Conservation (phyloP, 176 grass and related monocot species). For the Oryza australiensis region DNA sequence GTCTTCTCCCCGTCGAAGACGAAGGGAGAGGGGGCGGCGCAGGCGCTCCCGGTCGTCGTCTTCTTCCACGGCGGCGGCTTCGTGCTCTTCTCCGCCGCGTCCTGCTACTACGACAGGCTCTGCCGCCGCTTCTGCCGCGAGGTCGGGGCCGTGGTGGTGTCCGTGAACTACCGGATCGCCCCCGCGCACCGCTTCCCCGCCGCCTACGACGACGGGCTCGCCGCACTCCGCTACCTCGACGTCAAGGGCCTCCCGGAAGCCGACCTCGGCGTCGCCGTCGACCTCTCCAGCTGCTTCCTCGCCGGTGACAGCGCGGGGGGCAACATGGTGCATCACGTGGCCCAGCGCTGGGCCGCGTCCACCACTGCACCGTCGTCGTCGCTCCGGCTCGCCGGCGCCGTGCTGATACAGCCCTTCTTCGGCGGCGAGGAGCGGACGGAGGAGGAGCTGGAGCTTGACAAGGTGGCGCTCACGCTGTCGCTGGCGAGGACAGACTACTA, state of each 20-base stretch:
- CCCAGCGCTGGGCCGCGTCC: constrained; percentile 44
- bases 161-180: constrained; percentile 66
- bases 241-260: background rate
- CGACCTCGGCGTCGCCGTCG: constrained; percentile 11
- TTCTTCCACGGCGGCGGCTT: constrained; percentile 88
- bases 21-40: background rate
- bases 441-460: constrained; percentile 29
- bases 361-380: background rate
- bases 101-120: constrained; percentile 45
- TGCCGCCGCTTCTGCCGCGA: constrained; percentile 54
- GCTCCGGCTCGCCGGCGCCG: constrained; percentile 31
- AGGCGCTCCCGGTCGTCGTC: constrained; percentile 45
- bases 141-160: constrained; percentile 39
- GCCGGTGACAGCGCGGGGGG: constrained; percentile 74
- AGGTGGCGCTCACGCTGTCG: constrained; percentile 6
- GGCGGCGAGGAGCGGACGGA: constrained; percentile 50
- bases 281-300: constrained; percentile 61
- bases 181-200: constrained; percentile 64
- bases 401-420: constrained; percentile 60
- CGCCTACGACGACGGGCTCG: constrained; percentile 61
- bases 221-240: constrained; percentile 48
- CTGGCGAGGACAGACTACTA: constrained; percentile 23
- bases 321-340: constrained; percentile 75
- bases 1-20: constrained; percentile 40
- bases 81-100: constrained; percentile 57